A percentile compares a stretch with the other conserved stretches of the same genome.
Conservation (phyloP, 2,329 filamentous ascomycete species). For the Arthrobotrys conoides region DNA sequence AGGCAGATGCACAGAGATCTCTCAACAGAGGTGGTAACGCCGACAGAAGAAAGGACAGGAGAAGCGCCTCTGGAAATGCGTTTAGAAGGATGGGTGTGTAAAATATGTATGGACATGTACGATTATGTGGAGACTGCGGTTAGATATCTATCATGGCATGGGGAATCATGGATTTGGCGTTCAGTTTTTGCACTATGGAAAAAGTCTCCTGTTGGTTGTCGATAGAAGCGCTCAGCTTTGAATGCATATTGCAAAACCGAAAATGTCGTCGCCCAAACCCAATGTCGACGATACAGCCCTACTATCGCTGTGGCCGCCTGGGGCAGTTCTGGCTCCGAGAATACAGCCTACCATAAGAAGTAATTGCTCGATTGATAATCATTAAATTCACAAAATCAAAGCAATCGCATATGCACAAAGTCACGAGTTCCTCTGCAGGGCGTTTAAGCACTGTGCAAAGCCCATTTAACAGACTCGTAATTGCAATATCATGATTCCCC, state of each 20-base stretch:
- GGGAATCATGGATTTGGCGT: constrained; percentile 51
- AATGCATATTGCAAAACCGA: constrained; percentile 32
- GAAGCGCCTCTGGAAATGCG: constrained; percentile 64
- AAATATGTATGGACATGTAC: constrained; percentile 20
- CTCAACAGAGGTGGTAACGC: constrained; percentile 40
- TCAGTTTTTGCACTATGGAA: constrained; percentile 43
- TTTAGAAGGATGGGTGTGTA: constrained; percentile 63
- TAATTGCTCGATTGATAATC: neutral
- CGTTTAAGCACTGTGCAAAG: constrained; percentile 24
- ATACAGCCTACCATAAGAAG: constrained; percentile 6
- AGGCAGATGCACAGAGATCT: constrained; percentile 36
- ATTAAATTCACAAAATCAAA: neutral
- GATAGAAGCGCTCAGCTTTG: constrained; percentile 34
- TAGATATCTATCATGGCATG: constrained; percentile 52
- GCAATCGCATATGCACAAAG: constrained; percentile 8
- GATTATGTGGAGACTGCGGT: constrained; percentile 34
- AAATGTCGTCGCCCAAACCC: neutral
- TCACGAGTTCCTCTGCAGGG: constrained; percentile 20
- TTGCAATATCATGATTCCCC: neutral
- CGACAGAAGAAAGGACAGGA: constrained; percentile 61
- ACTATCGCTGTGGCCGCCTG: too few relatives aligned
- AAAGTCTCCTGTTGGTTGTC: constrained; percentile 37
- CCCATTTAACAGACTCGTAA: constrained; percentile 19
- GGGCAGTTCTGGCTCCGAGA: too few relatives aligned
- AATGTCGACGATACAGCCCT: constrained; percentile 13